These are phyloP conservation scores for Juglanconis oblonga DNA, from an alignment of 2,329 filamentous ascomycete genomes.

Conservation along the genomic window DNA sequence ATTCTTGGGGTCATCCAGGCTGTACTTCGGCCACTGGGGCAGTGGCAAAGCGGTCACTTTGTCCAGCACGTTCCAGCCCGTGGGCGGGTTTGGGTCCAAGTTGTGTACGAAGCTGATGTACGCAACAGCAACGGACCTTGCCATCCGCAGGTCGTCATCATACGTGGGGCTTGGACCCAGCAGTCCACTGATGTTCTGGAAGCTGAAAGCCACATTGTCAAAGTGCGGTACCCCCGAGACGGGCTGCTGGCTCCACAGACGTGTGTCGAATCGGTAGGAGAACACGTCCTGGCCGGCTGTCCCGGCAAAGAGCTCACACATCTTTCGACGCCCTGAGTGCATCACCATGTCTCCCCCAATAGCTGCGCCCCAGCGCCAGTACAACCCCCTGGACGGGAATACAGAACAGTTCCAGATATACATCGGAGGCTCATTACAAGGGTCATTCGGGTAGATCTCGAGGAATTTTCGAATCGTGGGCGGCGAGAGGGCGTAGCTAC, in stretches of 20 bases:
- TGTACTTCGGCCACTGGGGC: slow-evolving; percentile 41
- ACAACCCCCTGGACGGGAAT: slow-evolving; percentile 30
- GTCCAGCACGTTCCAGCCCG: slow-evolving; percentile 15
- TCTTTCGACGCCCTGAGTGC: slow-evolving; percentile 42
- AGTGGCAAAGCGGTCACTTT: slow-evolving; percentile 25
- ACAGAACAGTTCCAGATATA: slow-evolving; percentile 35
- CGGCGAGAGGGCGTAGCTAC: slow-evolving; percentile 43
- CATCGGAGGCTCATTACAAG: slow-evolving; percentile 43
- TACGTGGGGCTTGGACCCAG: slow-evolving; percentile 43
- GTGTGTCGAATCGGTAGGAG: slow-evolving; percentile 49
- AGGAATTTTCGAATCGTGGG: slow-evolving; percentile 41
- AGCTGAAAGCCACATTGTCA: slow-evolving; percentile 47
- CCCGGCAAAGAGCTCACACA: slow-evolving; percentile 38
- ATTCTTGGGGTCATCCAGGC: slow-evolving; percentile 35
- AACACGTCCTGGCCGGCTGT: slow-evolving; percentile 34
- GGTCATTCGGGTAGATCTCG: slow-evolving; percentile 47
- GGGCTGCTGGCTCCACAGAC: slow-evolving; percentile 37
- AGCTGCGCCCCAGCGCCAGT: slow-evolving; percentile 42
- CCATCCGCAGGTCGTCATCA: slow-evolving; percentile 33
- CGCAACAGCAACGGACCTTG: slow-evolving; percentile 36
- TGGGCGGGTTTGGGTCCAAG: slow-evolving; percentile 37
- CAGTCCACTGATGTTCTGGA: slow-evolving; percentile 47
- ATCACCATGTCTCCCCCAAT: slow-evolving; percentile 49
- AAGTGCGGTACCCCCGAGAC: slow-evolving; percentile 45
- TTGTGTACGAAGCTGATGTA: slow-evolving; percentile 43